Conservation (phyloP, 192 early-diverging fungal genomes). For the Rhizophagus sp. region DNA sequence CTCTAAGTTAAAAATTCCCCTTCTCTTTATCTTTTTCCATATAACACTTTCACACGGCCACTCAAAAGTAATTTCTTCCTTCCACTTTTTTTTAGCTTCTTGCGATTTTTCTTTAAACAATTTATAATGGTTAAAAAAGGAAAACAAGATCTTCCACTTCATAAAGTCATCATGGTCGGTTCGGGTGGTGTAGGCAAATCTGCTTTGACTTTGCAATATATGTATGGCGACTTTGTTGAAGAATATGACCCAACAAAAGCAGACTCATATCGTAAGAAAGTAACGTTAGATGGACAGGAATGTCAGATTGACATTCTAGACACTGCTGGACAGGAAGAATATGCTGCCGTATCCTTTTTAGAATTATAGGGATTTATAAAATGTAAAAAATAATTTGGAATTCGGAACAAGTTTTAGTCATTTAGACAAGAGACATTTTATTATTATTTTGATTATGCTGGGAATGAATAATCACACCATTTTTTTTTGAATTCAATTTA, state of each 20-base stretch:
- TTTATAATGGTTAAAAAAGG: constrained; percentile 67
- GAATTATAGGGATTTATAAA: background rate
- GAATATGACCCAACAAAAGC: constrained; percentile 95
- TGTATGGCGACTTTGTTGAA: constrained; percentile 94
- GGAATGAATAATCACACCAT: too few relatives aligned
- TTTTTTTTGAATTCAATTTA: background rate
- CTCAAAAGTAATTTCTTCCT: background rate
- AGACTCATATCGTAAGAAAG: constrained; percentile 88
- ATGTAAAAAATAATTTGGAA: too few relatives aligned
- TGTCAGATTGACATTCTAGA: constrained; percentile 90
- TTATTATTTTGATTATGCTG: background rate
- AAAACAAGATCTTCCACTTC: constrained; percentile 70
- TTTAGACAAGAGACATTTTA: background rate
- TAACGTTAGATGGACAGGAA: constrained; percentile 68
- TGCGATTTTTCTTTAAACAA: background rate
- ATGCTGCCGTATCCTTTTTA: constrained; percentile 67
- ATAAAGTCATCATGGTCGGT: constrained; percentile 93
- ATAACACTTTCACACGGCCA: background rate
- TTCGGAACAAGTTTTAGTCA: too few relatives aligned
- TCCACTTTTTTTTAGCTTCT: background rate
- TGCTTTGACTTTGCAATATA: constrained; percentile 84
- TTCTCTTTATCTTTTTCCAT: background rate
- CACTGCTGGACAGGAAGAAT: constrained; percentile 90
- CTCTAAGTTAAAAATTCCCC: background rate
- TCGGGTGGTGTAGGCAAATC: constrained; percentile 90